phyloP scores from a whole-genome alignment of 2,329 filamentous ascomycete species.

The Aspergillus felis region DNA sequence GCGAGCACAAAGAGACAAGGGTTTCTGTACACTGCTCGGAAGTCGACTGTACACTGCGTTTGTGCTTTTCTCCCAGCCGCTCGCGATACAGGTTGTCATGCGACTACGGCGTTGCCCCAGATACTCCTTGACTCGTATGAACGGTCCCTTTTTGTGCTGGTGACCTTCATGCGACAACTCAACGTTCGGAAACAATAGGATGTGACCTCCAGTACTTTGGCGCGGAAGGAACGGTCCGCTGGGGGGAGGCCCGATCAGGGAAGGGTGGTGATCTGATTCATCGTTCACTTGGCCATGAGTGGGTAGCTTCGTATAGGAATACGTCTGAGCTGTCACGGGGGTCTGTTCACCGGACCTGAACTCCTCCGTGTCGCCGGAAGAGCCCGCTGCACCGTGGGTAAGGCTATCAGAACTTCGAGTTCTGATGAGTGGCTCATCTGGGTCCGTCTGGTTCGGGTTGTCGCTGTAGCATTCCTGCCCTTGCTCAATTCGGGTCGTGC shows the following conservation, averaged over 20 bases:
- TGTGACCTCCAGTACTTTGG: conserved; percentile 48
- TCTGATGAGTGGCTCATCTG: conserved; percentile 33
- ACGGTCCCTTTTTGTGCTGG: conserved; percentile 22
- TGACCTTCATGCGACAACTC: conserved; percentile 27
- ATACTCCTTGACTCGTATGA: conserved; percentile 26
- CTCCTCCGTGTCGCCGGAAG: conserved; percentile 13
- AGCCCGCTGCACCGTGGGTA: conserved; percentile 4
- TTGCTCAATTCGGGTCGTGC: conserved; percentile 32
- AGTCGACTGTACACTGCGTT: conserved; percentile 45
- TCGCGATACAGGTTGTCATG: conserved; percentile 16
- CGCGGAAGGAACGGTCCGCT: conserved; percentile 33
- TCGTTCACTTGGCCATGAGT: conserved; percentile 17
- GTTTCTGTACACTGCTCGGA: conserved; percentile 51
- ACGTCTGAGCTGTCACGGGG: conserved; percentile 31
- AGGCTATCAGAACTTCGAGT: conserved; percentile 31
- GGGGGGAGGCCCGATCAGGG: conserved; percentile 30
- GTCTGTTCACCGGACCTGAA: conserved; percentile 40
- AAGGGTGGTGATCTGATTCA: conserved; percentile 18
- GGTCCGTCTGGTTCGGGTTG: conserved; percentile 34
- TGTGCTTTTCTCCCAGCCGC: conserved; percentile 19
- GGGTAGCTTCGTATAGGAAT: conserved; percentile 34
- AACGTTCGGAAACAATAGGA: conserved; percentile 55
- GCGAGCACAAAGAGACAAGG: conserved; percentile 41
- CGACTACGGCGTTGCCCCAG: conserved; percentile 16
- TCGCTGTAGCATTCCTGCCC: conserved; percentile 41